These are phyloP conservation scores for Pleurotus cornucopiae DNA, from an alignment of 768 basidiomycete genomes.

Conservation along the genomic window DNA sequence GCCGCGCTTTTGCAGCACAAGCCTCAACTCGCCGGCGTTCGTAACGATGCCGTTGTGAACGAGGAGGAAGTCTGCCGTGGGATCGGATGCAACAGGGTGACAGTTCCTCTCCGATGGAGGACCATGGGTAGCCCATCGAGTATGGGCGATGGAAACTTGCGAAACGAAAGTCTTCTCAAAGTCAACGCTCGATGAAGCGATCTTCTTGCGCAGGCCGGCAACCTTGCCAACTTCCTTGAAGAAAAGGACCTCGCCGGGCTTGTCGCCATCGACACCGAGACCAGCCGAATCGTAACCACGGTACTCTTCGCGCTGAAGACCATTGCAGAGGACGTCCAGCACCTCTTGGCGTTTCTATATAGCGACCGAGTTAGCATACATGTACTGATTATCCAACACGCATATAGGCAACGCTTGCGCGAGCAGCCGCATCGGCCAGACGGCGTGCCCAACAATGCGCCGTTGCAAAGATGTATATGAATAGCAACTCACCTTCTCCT, in stretches of 20 bases:
- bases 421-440: neutral
- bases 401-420: neutral
- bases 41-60: conserved; percentile 99
- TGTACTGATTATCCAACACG: neutral
- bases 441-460: neutral
- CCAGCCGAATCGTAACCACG: conserved; percentile 98
- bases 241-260: conserved; percentile 66
- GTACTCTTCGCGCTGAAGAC: conserved; percentile 94
- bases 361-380: conserved; percentile 8
- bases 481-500: conserved; percentile 73
- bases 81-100: conserved; percentile 89
- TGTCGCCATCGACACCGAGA: conserved; percentile 88
- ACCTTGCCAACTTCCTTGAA: conserved; percentile 99
- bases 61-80: conserved; percentile 77
- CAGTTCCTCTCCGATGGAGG: conserved; percentile 85
- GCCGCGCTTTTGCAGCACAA: conserved; percentile 93
- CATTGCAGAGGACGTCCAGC: conserved; percentile 85
- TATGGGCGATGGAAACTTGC: conserved; percentile 97
- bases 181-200: conserved; percentile 66
- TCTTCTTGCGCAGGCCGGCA: conserved; percentile 84
- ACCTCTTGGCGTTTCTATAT: conserved; percentile 82
- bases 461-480: conserved; percentile 8
- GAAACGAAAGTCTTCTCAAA: conserved; percentile 73
- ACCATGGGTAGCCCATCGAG: conserved; percentile 99
- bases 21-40: conserved; percentile 82